Evolutionary conservation across 176 grass and related monocot species (phyloP).

Genomic region (Rhipidocladum racemiflorum): DNA sequence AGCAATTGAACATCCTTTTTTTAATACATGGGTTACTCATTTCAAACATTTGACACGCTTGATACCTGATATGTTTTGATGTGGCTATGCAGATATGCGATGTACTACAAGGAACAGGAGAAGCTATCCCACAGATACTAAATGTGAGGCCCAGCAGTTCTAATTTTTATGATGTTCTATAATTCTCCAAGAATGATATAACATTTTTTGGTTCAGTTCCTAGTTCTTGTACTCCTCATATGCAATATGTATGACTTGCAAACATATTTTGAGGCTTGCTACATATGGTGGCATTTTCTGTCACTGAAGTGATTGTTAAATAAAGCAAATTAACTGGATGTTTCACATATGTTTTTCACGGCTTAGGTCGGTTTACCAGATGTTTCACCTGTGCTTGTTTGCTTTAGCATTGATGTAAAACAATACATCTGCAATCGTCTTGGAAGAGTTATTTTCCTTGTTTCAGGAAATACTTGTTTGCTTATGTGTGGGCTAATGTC

Average conservation of each 20-base stretch:
- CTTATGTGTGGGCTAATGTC: not conserved
- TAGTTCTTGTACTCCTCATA: constrained; percentile 1
- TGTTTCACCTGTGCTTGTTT: not conserved
- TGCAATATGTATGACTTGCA: constrained; percentile 26
- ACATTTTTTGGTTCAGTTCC: constrained; percentile 35
- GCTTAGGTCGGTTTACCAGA: not conserved
- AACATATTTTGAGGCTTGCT: constrained; percentile 34
- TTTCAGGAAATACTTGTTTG: not conserved
- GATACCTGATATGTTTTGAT: constrained; percentile 14
- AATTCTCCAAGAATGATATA: constrained; percentile 29
- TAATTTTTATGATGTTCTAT: constrained; percentile 17
- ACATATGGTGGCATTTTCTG: constrained; percentile 5
- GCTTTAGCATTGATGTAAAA: not conserved
- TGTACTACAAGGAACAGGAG: constrained; percentile 90
- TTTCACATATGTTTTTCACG: not conserved
- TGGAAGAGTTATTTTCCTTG: not conserved
- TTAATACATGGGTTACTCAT: not conserved
- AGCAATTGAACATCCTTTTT: not conserved
- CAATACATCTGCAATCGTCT: not conserved
- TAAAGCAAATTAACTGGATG: constrained; percentile 40
- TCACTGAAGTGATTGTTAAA: constrained; percentile 36
- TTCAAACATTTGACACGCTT: not conserved
- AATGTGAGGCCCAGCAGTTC: constrained; percentile 2
- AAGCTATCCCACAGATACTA: constrained; percentile 85
- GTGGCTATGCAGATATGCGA: constrained; percentile 59